phyloP scores from a whole-genome alignment of 1,284 basidiomycete species.

The Singerocomus inundabilis region DNA sequence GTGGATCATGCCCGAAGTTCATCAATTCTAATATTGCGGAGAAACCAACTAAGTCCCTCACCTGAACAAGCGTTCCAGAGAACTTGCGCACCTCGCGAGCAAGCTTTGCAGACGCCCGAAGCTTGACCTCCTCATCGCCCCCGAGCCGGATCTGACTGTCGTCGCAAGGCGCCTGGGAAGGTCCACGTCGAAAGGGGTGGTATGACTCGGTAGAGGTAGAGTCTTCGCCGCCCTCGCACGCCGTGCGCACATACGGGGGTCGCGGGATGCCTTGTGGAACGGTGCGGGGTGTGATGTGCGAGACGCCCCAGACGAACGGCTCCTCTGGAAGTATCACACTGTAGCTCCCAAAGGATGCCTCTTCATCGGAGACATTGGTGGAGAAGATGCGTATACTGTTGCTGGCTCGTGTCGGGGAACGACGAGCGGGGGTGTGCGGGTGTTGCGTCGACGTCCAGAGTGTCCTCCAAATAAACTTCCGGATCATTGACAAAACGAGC shows the following conservation, averaged over 20 bases:
- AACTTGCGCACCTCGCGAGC: conserved; percentile 62
- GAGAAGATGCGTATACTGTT: conserved; percentile 9
- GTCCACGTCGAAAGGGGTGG: conserved; percentile 21
- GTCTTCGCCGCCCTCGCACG: no score
- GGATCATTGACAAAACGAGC: conserved; percentile 1
- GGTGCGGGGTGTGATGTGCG: conserved; percentile 53
- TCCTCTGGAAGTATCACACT: conserved; percentile 65
- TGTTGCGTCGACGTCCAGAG: background rate
- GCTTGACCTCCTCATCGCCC: conserved; percentile 49
- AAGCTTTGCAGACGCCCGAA: conserved; percentile 61
- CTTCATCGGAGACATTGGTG: conserved; percentile 6
- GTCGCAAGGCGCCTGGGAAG: conserved; percentile 26
- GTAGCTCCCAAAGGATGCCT: conserved; percentile 52
- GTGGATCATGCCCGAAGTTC: background rate
- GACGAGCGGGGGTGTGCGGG: background rate
- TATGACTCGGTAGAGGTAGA: no score
- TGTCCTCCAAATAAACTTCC: background rate
- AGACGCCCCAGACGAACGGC: conserved; percentile 61
- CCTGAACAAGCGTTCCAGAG: conserved; percentile 57
- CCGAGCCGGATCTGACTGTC: conserved; percentile 54
- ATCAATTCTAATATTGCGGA: no score
- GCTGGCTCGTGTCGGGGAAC: background rate
- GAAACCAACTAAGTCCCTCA: no score
- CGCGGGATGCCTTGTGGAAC: conserved; percentile 61
- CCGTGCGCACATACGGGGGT: conserved; percentile 62